Evolutionary conservation across 2,329 filamentous ascomycete species (phyloP).

Genomic region (Coccinonectria pachysandricola): DNA sequence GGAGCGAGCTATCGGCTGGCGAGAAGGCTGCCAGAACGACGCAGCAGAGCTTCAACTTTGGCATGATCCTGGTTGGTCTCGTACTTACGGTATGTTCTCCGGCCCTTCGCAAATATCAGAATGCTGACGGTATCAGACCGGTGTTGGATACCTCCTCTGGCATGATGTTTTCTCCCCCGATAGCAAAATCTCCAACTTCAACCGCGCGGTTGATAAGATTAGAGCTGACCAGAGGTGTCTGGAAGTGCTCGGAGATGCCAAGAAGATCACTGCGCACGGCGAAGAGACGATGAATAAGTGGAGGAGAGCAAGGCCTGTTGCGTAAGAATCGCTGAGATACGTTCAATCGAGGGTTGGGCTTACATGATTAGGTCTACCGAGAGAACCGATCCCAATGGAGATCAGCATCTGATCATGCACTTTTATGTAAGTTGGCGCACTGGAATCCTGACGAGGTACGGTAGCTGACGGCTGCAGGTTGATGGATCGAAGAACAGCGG

Average conservation of each 20-base stretch:
- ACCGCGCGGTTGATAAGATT: conserved; percentile 71
- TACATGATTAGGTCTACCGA: conserved; percentile 46
- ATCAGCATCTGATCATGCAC: conserved; percentile 73
- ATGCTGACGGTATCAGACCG: conserved; percentile 41
- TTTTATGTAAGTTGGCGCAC: conserved; percentile 54
- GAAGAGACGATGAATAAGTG: conserved; percentile 75
- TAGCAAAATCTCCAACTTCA: conserved; percentile 81
- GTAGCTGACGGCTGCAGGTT: conserved; percentile 38
- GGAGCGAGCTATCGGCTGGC: conserved; percentile 61
- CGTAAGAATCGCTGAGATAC: conserved; percentile 28
- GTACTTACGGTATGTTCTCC: conserved; percentile 54
- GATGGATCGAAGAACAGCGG: conserved; percentile 68
- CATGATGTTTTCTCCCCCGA: conserved; percentile 74
- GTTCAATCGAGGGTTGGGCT: conserved; percentile 10
- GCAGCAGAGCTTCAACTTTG: conserved; percentile 84
- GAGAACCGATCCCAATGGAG: conserved; percentile 62
- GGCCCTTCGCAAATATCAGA: not conserved
- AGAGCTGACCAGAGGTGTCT: conserved; percentile 61
- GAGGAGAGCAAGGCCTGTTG: conserved; percentile 55
- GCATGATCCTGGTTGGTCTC: conserved; percentile 64
- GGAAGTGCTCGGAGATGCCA: conserved; percentile 62
- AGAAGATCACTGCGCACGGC: conserved; percentile 70
- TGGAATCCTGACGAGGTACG: not conserved
- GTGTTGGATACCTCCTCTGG: conserved; percentile 70
- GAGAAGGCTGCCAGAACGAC: conserved; percentile 81